phyloP scores from a whole-genome alignment of 1,139 yeast species.

The Pichia sorboxylosa region DNA sequence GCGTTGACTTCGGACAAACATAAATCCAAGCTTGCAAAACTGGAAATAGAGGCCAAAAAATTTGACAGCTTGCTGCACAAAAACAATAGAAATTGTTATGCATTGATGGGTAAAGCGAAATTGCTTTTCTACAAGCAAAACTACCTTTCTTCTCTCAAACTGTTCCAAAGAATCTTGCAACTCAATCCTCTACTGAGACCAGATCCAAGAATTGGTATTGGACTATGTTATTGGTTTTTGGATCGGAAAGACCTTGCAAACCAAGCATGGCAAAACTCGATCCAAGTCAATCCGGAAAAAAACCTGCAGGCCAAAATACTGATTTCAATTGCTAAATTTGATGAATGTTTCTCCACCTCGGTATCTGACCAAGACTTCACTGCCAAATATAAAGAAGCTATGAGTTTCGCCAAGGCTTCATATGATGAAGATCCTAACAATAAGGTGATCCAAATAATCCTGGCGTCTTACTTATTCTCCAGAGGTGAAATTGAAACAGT shows the following conservation, averaged over 20 bases:
- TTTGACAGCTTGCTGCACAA: slow-evolving; percentile 43
- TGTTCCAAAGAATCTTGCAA: slow-evolving; percentile 73
- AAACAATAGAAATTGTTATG: slow-evolving; percentile 50
- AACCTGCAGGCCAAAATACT: slow-evolving; percentile 56
- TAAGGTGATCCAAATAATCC: slow-evolving; percentile 21
- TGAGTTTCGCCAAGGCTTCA: slow-evolving; percentile 27
- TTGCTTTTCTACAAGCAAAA: slow-evolving; percentile 61
- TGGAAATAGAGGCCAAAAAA: slow-evolving; percentile 56
- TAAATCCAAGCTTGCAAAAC: slow-evolving; percentile 24
- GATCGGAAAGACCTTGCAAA: slow-evolving; percentile 70
- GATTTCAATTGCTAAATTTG: slow-evolving; percentile 58
- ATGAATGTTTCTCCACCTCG: slow-evolving; percentile 47
- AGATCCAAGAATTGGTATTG: slow-evolving; percentile 92
- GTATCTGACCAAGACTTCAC: slow-evolving; percentile 50
- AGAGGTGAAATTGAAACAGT: slow-evolving; percentile 46
- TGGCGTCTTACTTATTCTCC: slow-evolving; percentile 25
- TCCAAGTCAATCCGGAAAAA: slow-evolving; percentile 47
- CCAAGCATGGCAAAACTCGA: slow-evolving; percentile 71
- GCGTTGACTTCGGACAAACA: slow-evolving; percentile 17
- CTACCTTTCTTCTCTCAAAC: slow-evolving; percentile 60
- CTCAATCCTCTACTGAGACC: slow-evolving; percentile 72
- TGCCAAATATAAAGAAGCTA: slow-evolving; percentile 36
- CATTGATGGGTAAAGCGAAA: slow-evolving; percentile 79
- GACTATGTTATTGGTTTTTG: slow-evolving; percentile 85
- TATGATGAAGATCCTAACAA: slow-evolving; percentile 22